A percentile compares a stretch with the other conserved stretches of the same genome.
Evolutionary conservation across 257 asterid species (phyloP).

Genomic region (Lantana camara): DNA sequence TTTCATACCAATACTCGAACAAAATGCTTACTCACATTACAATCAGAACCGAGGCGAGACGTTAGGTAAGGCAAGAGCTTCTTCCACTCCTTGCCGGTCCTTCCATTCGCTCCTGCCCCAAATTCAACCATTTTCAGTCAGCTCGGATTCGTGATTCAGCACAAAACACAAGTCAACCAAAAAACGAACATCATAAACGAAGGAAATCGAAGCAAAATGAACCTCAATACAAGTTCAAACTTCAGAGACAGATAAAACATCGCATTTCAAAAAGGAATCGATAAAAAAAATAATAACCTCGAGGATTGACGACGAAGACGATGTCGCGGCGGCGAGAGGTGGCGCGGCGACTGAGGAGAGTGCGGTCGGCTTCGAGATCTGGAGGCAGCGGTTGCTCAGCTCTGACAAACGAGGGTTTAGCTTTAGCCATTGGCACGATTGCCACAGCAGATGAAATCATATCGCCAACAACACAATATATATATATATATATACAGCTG

Average conservation of each 20-base stretch:
- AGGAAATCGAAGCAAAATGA: too few relatives aligned
- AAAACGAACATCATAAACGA: conserved; percentile 5
- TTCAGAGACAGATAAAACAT: neutral
- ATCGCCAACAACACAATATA: conserved; percentile 23
- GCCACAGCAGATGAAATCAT: conserved; percentile 54
- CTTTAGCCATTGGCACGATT: conserved; percentile 65
- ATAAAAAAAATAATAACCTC: conserved; percentile 47
- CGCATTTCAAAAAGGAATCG: conserved; percentile 1
- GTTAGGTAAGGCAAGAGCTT: conserved; percentile 77
- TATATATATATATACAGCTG: neutral
- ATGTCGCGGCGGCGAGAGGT: conserved; percentile 79
- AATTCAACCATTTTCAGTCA: conserved; percentile 26
- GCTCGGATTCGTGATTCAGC: conserved; percentile 1
- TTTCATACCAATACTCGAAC: neutral
- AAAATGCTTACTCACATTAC: conserved; percentile 64
- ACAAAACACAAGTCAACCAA: neutral
- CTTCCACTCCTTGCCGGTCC: conserved; percentile 94
- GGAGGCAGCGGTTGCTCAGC: conserved; percentile 62
- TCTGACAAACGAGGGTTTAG: conserved; percentile 64
- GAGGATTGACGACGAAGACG: conserved; percentile 87
- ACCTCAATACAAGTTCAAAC: neutral
- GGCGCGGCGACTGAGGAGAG: conserved; percentile 34
- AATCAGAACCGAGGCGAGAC: conserved; percentile 85
- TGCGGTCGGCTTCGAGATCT: conserved; percentile 61
- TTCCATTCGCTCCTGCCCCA: conserved; percentile 91